Base-by-base conservation (phyloP, 2,329 filamentous ascomycete species). In the Berkeleyomyces rouxiae region DNA sequence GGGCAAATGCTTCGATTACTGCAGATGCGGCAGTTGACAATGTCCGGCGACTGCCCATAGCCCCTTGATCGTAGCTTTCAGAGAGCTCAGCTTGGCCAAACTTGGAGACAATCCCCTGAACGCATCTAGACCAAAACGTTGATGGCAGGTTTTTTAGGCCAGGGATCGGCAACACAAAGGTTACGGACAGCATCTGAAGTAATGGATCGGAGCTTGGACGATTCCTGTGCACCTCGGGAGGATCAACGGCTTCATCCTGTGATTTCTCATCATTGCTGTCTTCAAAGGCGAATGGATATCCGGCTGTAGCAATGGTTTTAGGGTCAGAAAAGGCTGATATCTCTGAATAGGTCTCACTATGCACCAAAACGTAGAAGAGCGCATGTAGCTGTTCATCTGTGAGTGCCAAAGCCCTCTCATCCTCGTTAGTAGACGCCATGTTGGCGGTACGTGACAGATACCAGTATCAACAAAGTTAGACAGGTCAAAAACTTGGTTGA, bases 31-130 rank as follows among this genome's bases (percentile, higher is more conserved):
- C 87, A 5, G 88, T 89, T 0, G 87, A 82, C 58, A 92, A 73
- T 23, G 85, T 87, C 74, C 90, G 90, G 60, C 88, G 78, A 64
- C 84, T 83, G 0, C 88, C 88, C 67, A 92, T 73, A 0, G 82
- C 78, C 11, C 86, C 87, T 72, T 90, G 90, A 71, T 92, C 88
- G 69, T 90, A 92, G 70, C 86, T 90, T 71, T 92, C 88, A 1
- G 86, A 90, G 40, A 92, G 75, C 59, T 88, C 82, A 1, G 83
- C 86, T 40, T 83, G 79, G 7, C 79, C 83, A 61, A 92, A 74
- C 68, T 82, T 78, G 67, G 75, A 73, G 67, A 88, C 75, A 13
- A 89, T 71, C 1, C 78, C 78, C 67, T 82, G 79, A 33, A 86
- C 75, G 53, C 81, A 78, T n/a, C 77, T 75, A 42, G 76, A 77